These are phyloP conservation scores for Pseudotsuga menziesii DNA, from an alignment of 75 land plant species.

Conservation along the genomic window DNA sequence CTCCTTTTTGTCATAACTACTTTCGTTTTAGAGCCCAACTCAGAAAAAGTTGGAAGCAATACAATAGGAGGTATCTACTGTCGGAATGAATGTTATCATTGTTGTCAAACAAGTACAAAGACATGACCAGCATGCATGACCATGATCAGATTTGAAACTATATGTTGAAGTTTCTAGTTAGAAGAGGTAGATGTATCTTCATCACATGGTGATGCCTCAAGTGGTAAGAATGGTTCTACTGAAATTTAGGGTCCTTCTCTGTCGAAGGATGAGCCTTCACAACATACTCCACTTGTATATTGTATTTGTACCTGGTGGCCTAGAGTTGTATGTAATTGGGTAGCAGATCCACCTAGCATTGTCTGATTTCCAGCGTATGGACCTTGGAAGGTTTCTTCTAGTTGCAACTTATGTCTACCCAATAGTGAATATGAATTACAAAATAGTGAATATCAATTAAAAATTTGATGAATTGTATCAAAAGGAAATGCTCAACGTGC, in stretches of 20 bases:
- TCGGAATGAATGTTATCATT: no score
- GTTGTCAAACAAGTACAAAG: no score
- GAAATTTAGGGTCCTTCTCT: slow-evolving; percentile 22
- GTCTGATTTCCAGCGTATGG: slow-evolving; percentile 30
- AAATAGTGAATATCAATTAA: no score
- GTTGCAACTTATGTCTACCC: no score
- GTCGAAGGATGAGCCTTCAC: slow-evolving; percentile 39
- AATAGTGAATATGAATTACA: no score
- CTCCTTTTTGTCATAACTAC: slow-evolving; percentile 26
- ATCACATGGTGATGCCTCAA: slow-evolving; percentile 12
- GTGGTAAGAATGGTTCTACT: slow-evolving; percentile 11
- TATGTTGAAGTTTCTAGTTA: no score
- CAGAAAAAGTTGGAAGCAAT: slow-evolving; percentile 52
- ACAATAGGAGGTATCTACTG: slow-evolving; percentile 35
- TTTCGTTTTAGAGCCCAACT: slow-evolving; percentile 31
- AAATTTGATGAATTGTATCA: no score
- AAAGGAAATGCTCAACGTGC: no score
- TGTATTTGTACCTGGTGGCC: slow-evolving; percentile 94
- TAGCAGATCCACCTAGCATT: slow-evolving; percentile 85
- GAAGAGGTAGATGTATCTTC: slow-evolving; percentile 33
- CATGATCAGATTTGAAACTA: no score
- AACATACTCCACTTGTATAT: slow-evolving; percentile 88
- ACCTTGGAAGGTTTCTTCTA: no score
- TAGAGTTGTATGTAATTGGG: slow-evolving; percentile 79
- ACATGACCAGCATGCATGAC: no score